Base-by-base conservation (phyloP, 345 rosid genomes). In the Conringia planisiliqua region DNA sequence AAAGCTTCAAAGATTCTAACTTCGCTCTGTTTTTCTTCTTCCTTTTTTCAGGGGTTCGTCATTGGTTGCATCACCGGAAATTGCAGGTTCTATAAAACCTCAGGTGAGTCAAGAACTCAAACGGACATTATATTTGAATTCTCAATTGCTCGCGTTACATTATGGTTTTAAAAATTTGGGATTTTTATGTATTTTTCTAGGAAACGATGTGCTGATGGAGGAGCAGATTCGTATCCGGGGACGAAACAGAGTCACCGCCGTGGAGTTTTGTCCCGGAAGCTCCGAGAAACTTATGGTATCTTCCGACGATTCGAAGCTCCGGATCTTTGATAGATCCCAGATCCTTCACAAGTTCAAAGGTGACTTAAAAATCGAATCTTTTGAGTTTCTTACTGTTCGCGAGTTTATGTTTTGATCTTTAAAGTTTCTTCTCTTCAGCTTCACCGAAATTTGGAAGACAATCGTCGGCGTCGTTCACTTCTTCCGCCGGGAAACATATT, bases 251-350 rank as follows among this genome's bases (percentile, higher is more conserved):
- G 86, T 94, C 39, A 89, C 97, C 10, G 85, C 87, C 33, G 44
- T 87, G 55, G 89, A 94, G 90, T 88, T 85, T 80, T 84, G 85
- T 58, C 79, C 47, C 17, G 92, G 85, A 32, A 73, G 76, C 43
- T 70, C 87, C 11, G 85, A 56, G 62, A 85, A 82, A 80, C 56
- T 89, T 20, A 68, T 94, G 90, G 84, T 91, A 52, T 75, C 93
- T 9, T 90, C 93, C 5, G 97, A 91, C 44, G 97, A 91, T 75
- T 89, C 92, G 26, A 94, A 85, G 43, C 46, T 94, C 33, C 83
- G 89, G 4, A 82, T 94, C 24, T 78, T 87, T 20, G 89, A 94
- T 30, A 90, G 87, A 54, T 54, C 79, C 7, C 86, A 86, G 20
- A 58, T 91, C 3, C 73, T 90, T 18, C 78, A 67, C 43, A 90